phyloP scores from a whole-genome alignment of 2,329 filamentous ascomycete species.

The Ophiognomonia clavigignenti-juglandacearum region DNA sequence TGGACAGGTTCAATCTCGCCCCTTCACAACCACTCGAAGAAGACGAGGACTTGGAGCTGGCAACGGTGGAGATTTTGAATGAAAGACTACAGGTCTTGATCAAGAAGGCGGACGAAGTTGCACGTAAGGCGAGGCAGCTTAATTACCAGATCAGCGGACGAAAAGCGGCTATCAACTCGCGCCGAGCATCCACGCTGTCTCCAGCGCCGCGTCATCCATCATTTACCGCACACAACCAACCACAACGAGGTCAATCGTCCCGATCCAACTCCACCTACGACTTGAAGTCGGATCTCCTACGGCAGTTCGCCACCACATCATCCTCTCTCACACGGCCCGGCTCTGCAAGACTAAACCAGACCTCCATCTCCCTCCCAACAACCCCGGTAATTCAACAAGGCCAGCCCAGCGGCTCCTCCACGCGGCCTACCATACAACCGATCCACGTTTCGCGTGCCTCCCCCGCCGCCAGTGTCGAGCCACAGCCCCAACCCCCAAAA shows the following conservation, averaged over 20 bases:
- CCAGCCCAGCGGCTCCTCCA: neutral
- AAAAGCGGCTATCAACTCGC: constrained; percentile 64
- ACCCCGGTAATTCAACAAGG: constrained; percentile 22
- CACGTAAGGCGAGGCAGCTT: constrained; percentile 61
- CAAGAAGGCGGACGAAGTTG: constrained; percentile 72
- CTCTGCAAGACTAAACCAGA: constrained; percentile 22
- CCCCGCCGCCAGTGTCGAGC: constrained; percentile 24
- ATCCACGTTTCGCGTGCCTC: constrained; percentile 21
- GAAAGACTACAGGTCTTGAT: constrained; percentile 71
- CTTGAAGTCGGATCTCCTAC: constrained; percentile 50
- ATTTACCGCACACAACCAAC: constrained; percentile 31
- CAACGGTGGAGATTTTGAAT: constrained; percentile 78
- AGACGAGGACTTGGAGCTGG: constrained; percentile 81
- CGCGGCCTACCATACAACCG: constrained; percentile 6
- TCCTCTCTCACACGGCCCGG: constrained; percentile 17
- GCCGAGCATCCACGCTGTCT: constrained; percentile 41
- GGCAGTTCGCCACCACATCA: constrained; percentile 40
- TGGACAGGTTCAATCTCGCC: constrained; percentile 68
- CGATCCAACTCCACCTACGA: constrained; percentile 34
- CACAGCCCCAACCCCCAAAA: constrained; percentile 21
- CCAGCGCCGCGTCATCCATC: constrained; percentile 28
- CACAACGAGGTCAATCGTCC: constrained; percentile 21
- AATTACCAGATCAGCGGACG: constrained; percentile 76
- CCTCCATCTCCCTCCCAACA: constrained; percentile 24
- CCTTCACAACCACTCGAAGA: constrained; percentile 77